Conservation (phyloP, 345 rosid genomes). For the Murraya paniculata region DNA sequence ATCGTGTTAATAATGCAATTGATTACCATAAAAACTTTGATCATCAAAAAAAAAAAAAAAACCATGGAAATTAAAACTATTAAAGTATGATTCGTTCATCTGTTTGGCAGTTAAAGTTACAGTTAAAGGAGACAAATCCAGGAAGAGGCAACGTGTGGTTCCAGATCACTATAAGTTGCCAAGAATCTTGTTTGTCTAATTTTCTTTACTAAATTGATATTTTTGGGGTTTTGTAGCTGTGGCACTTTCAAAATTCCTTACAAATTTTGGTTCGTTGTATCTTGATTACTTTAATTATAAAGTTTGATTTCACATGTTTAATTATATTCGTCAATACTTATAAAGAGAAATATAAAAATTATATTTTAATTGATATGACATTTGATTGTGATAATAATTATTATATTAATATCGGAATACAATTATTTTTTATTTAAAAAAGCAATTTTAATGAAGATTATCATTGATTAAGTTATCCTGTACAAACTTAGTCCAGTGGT, state of each 20-base stretch:
- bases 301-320: not conserved
- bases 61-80: too few species aligned
- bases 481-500: too few species aligned
- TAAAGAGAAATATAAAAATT: too few species aligned
- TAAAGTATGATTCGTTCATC: not conserved
- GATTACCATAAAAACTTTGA: conserved; percentile 4
- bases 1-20: not conserved
- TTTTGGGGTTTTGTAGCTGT: conserved; percentile 18
- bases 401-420: too few species aligned
- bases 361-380: too few species aligned
- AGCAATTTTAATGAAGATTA: too few species aligned
- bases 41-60: not conserved
- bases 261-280: not conserved
- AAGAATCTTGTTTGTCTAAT: conserved; percentile 25
- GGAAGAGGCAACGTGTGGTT: conserved; percentile 1
- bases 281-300: not conserved
- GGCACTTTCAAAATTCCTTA: too few species aligned
- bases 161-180: conserved; percentile 20
- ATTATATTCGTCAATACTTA: not conserved
- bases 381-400: too few species aligned
- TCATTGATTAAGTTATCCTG: accelerated
- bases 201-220: conserved; percentile 27
- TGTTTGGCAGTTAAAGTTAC: conserved; percentile 7
- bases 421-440: too few species aligned
- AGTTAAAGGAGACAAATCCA: conserved; percentile 9